Evolutionary conservation across 148 eudicot genomes (phyloP).

Genomic region (Tetragonia tetragonoides): DNA sequence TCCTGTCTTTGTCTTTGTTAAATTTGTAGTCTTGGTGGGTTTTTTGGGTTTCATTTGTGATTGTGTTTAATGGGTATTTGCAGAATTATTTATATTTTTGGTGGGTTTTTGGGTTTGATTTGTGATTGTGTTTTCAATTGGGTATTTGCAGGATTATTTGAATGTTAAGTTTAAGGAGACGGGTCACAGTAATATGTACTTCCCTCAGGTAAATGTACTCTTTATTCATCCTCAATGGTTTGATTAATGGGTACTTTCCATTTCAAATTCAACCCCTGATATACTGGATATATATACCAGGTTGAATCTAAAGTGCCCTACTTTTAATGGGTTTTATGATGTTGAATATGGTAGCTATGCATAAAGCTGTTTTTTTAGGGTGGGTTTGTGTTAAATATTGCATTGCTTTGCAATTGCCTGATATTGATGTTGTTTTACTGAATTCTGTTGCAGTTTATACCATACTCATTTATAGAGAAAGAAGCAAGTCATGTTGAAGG

Average conservation of each 20-base stretch:
- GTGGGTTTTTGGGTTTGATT: background rate
- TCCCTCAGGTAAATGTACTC: constrained; percentile 68
- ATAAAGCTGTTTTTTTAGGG: background rate
- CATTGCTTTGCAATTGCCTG: constrained; percentile 14
- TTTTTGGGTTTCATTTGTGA: background rate
- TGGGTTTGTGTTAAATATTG: background rate
- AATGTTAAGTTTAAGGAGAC: constrained; percentile 95
- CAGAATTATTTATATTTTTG: background rate
- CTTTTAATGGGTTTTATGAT: background rate
- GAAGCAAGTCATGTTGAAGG: constrained; percentile 99
- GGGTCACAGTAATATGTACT: constrained; percentile 96
- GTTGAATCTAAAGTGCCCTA: background rate
- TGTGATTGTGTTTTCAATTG: background rate
- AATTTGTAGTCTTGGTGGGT: background rate
- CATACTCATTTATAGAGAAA: constrained; percentile 96
- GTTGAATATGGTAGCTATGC: background rate
- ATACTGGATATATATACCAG: background rate
- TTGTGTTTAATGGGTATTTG: background rate
- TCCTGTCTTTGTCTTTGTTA: background rate
- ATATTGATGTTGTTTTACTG: background rate
- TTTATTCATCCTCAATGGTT: background rate
- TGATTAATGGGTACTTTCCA: no score
- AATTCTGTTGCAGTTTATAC: constrained; percentile 73
- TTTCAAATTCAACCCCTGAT: background rate
- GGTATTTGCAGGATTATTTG: constrained; percentile 59